Percentiles rank a stretch among this genome's conserved stretches.
phyloP scores from a whole-genome alignment of 2,329 filamentous ascomycete genomes.

The Dactylellina haptotyla region DNA sequence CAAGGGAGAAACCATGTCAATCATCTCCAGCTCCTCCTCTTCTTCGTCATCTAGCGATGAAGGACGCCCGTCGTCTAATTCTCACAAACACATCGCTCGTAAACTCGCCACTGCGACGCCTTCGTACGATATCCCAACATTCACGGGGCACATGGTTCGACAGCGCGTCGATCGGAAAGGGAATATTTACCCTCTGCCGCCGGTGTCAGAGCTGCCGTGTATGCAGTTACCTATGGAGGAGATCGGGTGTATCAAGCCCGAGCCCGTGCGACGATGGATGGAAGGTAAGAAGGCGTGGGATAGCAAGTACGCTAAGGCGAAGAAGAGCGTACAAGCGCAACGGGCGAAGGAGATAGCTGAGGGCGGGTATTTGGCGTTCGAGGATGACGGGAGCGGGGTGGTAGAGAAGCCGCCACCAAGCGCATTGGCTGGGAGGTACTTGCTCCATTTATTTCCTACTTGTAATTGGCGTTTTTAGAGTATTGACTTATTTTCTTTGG shows the following conservation, averaged over 20 bases:
- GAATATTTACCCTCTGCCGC: conserved; percentile 73
- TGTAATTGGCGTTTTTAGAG: conserved; percentile 65
- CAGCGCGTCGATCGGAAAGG: conserved; percentile 85
- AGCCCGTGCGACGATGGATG: conserved; percentile 85
- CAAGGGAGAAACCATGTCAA: conserved; percentile 16
- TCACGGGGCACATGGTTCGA: conserved; percentile 88
- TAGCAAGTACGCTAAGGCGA: conserved; percentile 72
- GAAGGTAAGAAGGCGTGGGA: conserved; percentile 78
- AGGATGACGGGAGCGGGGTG: conserved; percentile 47
- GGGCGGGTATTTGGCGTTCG: conserved; percentile 62
- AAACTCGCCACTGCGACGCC: conserved; percentile 9
- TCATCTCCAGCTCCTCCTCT: conserved; percentile 34
- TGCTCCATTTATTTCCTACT: conserved; percentile 43
- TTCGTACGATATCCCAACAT: conserved; percentile 61
- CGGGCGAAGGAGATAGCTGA: conserved; percentile 76
- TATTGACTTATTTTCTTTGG: conserved; percentile 55
- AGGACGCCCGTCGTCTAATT: background rate
- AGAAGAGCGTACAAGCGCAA: conserved; percentile 76
- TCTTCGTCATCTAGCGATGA: conserved; percentile 20
- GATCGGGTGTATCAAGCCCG: conserved; percentile 82
- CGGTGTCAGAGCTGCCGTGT: conserved; percentile 72
- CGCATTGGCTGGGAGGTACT: conserved; percentile 76
- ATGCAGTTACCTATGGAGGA: conserved; percentile 72
- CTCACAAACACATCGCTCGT: conserved; percentile 17
- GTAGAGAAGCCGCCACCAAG: conserved; percentile 84